These are phyloP conservation scores for Cyclotella sp. DNA, from an alignment of 108 stramenopile species.

Conservation along the genomic window DNA sequence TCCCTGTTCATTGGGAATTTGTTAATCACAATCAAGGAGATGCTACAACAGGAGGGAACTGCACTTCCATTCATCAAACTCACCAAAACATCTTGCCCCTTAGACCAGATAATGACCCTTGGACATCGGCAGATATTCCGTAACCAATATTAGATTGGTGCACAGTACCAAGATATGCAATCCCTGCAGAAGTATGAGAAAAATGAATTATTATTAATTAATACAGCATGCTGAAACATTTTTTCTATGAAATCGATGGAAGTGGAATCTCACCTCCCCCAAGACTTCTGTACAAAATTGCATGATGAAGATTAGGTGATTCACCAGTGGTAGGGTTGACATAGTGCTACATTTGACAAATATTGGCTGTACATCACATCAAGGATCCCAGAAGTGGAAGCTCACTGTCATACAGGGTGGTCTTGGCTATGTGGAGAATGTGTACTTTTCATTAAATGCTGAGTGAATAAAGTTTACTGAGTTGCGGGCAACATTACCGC, in stretches of 20 bases:
- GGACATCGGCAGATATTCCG: not conserved
- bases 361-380: constrained; percentile 1
- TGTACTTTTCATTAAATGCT: not conserved
- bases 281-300: not conserved
- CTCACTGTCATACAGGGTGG: constrained; percentile 1
- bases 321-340: not conserved
- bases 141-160: not conserved
- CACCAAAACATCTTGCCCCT: not conserved
- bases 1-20: no score
- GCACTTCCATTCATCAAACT: not conserved
- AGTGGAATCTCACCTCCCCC: not conserved
- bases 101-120: not conserved
- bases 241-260: no score
- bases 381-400: not conserved
- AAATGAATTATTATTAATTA: no score
- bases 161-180: not conserved
- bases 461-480: no score
- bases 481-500: not conserved
- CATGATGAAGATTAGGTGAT: constrained; percentile 1
- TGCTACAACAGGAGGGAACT: no score
- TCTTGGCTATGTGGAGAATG: constrained; percentile 9
- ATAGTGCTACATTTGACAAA: not conserved
- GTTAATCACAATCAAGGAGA: no score
- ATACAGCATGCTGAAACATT: no score
- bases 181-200: not conserved